Percentiles rank a stretch among this genome's conserved stretches.
Evolutionary conservation across 2,329 filamentous ascomycete species (phyloP).

Genomic region (Aspergillus latus): DNA sequence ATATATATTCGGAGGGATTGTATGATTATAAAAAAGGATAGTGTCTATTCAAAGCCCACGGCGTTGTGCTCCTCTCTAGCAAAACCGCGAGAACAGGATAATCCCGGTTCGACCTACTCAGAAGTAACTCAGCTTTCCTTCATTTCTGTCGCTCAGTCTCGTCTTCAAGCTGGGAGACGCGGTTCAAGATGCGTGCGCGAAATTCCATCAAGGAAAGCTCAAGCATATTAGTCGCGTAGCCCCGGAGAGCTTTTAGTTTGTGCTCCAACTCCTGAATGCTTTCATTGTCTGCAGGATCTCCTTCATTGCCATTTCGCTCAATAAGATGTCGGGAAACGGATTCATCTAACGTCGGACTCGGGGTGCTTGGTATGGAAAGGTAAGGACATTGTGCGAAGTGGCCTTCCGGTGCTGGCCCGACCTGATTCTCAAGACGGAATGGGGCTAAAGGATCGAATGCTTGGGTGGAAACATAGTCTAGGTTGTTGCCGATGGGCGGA

Average conservation of each 20-base stretch:
- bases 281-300: slow-evolving; percentile 3
- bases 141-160: slow-evolving; percentile 19
- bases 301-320: neutral
- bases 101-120: slow-evolving; percentile 19
- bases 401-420: slow-evolving; percentile 10
- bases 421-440: slow-evolving; percentile 17
- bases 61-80: slow-evolving; percentile 23
- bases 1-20: neutral
- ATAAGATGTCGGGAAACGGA: neutral
- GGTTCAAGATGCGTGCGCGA: slow-evolving; percentile 24
- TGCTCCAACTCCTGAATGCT: slow-evolving; percentile 22
- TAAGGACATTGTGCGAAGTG: neutral
- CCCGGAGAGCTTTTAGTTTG: slow-evolving; percentile 22
- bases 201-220: slow-evolving; percentile 28
- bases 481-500: neutral
- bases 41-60: slow-evolving; percentile 13
- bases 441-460: slow-evolving; percentile 7
- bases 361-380: neutral
- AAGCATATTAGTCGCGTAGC: slow-evolving; percentile 26
- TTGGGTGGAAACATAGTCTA: neutral
- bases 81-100: slow-evolving; percentile 23
- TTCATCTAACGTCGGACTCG: neutral
- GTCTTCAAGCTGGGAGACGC: slow-evolving; percentile 21
- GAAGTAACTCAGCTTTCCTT: slow-evolving; percentile 20
- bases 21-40: neutral